A percentile compares a stretch with the other conserved stretches of the same genome.
These are phyloP conservation scores for Ceratocystis lukuohia DNA, from an alignment of 2,329 filamentous ascomycete species.

Conservation along the genomic window DNA sequence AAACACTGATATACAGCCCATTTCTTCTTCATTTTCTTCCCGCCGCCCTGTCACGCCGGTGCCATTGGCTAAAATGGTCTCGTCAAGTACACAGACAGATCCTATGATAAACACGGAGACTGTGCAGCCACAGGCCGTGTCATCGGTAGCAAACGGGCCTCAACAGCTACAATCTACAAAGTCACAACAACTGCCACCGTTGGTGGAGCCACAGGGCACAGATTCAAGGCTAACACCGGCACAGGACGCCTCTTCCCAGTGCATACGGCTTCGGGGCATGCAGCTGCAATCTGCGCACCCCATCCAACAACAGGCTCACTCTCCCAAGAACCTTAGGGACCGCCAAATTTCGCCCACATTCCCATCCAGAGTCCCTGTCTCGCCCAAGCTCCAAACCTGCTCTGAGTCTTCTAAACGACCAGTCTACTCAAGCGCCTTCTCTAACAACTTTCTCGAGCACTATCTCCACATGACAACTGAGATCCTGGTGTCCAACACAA, in stretches of 20 bases:
- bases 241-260: no score
- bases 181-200: background rate
- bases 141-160: background rate
- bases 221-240: no score
- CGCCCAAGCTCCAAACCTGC: constrained; percentile 9
- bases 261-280: no score
- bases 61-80: background rate
- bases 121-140: background rate
- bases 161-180: background rate
- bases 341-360: background rate
- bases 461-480: constrained; percentile 19
- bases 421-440: constrained; percentile 14
- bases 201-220: no score
- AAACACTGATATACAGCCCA: background rate
- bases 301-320: background rate
- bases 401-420: constrained; percentile 11
- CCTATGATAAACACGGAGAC: background rate
- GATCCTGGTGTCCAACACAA: constrained; percentile 18
- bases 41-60: background rate
- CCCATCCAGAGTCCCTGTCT: constrained; percentile 4
- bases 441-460: constrained; percentile 18
- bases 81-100: constrained; percentile 3
- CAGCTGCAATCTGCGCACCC: background rate
- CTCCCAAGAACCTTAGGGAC: background rate
- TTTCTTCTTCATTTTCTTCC: background rate